Percentiles rank a stretch among this genome's conserved stretches.
Evolutionary conservation across 176 grass and related monocot species (phyloP).

Genomic region (Pontederia paniculata): DNA sequence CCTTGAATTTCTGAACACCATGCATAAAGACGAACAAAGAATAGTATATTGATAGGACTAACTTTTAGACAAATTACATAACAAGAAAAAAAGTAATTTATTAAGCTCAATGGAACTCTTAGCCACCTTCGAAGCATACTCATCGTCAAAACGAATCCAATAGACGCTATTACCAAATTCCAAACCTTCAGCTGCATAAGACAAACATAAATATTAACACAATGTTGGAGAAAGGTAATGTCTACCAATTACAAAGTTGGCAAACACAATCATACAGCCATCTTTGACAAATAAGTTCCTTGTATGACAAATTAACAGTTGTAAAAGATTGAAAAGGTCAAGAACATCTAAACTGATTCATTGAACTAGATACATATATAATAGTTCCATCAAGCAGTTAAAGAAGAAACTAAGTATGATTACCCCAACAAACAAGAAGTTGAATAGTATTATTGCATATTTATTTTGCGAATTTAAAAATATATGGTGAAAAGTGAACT

Average conservation of each 20-base stretch:
- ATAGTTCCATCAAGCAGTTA: no score
- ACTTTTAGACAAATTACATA: conserved; percentile 11
- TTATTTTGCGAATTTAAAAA: no score
- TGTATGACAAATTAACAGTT: no score
- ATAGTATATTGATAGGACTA: neutral
- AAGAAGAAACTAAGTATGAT: no score
- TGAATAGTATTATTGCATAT: no score
- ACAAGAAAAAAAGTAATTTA: conserved; percentile 6
- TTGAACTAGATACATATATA: no score
- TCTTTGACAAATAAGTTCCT: no score
- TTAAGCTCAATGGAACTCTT: neutral
- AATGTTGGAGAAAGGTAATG: conserved; percentile 11
- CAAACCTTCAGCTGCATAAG: conserved; percentile 66
- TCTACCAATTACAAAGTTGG: neutral
- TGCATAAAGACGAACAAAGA: conserved; percentile 8
- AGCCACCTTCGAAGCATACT: conserved; percentile 53
- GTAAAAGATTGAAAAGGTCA: no score
- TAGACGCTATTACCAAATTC: conserved; percentile 94
- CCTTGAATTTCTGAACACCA: conserved; percentile 62
- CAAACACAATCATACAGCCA: no score
- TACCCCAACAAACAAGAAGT: no score
- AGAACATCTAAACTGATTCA: no score
- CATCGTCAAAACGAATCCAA: conserved; percentile 67
- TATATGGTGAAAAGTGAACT: no score
- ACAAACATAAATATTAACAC: conserved; percentile 3